phyloP scores from a whole-genome alignment of 2,329 filamentous ascomycete genomes.

The Mariannaea sp. region DNA sequence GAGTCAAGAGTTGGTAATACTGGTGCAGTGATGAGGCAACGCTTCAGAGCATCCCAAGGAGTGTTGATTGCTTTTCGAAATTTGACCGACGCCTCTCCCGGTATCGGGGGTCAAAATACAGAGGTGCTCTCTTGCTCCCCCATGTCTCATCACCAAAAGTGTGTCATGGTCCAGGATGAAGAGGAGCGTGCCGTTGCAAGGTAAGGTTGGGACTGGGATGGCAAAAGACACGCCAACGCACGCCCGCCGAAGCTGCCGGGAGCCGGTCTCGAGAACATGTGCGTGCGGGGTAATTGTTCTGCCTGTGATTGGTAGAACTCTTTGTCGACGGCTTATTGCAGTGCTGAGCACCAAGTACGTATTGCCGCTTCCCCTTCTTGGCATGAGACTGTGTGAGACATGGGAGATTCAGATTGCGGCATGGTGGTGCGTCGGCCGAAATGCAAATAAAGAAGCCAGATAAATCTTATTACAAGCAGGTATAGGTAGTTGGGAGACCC shows the following conservation, averaged over 20 bases:
- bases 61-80: too few relatives aligned
- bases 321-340: too few relatives aligned
- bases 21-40: background rate
- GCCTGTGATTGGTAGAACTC: slow-evolving; percentile 28
- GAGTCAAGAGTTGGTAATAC: background rate
- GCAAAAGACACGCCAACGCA: slow-evolving; percentile 23
- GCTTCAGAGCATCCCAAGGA: background rate
- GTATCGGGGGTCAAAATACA: background rate
- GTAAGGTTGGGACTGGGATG: too few relatives aligned
- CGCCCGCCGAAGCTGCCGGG: slow-evolving; percentile 34
- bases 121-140: background rate
- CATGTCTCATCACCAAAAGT: background rate
- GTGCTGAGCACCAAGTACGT: too few relatives aligned
- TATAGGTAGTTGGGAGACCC: background rate
- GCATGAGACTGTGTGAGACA: background rate
- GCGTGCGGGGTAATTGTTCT: slow-evolving; percentile 33
- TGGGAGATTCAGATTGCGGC: background rate
- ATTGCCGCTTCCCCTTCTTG: slow-evolving; percentile 8
- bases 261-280: slow-evolving; percentile 37
- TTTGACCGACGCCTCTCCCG: background rate
- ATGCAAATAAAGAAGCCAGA: too few relatives aligned
- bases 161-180: background rate
- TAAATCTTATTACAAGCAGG: too few relatives aligned
- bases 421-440: too few relatives aligned
- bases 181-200: background rate